Evolutionary conservation across 495 filamentous ascomycete species (phyloP).

Genomic region (Immersiella caudata): DNA sequence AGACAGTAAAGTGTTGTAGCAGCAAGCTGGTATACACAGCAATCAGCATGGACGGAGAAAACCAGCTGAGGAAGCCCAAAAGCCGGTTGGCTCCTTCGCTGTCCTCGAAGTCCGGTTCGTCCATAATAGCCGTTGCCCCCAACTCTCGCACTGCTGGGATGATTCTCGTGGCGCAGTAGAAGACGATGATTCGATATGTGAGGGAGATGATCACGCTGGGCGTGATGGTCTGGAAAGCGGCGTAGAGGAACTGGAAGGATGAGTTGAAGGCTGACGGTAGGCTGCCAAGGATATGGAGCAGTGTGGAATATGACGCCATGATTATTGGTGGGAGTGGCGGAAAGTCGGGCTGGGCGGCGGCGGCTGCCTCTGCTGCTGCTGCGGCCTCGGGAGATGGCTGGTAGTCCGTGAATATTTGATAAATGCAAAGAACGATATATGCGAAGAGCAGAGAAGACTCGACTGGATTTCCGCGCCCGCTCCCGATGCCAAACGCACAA

Average conservation of each 20-base stretch:
- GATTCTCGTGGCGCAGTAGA: conserved; percentile 94
- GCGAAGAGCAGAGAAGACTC: conserved; percentile 96
- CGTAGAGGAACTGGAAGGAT: conserved; percentile 81
- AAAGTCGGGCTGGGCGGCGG: conserved; percentile 70
- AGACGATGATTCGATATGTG: conserved; percentile 86
- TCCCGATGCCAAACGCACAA: conserved; percentile 91
- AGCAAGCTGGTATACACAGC: conserved; percentile 96
- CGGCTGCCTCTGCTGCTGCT: conserved; percentile 52
- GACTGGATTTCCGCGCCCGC: conserved; percentile 91
- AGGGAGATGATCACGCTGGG: conserved; percentile 93
- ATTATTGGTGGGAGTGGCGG: conserved; percentile 94
- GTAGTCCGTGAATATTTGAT: conserved; percentile 99
- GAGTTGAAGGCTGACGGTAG: conserved; percentile 84
- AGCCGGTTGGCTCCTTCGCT: conserved; percentile 77
- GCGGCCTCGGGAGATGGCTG: conserved; percentile 68
- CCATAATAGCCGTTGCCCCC: conserved; percentile 76
- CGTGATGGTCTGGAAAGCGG: conserved; percentile 89
- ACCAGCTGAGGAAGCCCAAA: conserved; percentile 83
- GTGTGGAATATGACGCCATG: conserved; percentile 96
- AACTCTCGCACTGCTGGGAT: conserved; percentile 89
- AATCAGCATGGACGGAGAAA: conserved; percentile 88
- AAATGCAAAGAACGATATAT: conserved; percentile 95
- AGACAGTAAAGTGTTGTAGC: conserved; percentile 88
- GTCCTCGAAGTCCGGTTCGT: conserved; percentile 83
- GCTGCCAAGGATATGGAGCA: conserved; percentile 79